A percentile compares a stretch with the other conserved stretches of the same genome.
Conservation (phyloP, 345 rosid genomes). For the Eucalyptus dawsonii region DNA sequence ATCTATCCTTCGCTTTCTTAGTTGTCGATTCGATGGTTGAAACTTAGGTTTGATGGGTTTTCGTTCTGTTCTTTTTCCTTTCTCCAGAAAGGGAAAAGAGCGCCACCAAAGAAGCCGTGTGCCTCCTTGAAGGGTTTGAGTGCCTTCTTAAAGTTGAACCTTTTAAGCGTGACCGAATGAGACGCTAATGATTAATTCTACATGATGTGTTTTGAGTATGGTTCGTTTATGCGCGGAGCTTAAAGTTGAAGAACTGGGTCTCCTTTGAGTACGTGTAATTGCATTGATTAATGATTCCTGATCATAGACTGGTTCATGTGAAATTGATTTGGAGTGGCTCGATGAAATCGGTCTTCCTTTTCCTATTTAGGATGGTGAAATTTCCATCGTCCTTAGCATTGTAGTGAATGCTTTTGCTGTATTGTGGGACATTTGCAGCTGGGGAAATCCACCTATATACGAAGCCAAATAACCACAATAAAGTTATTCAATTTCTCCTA, state of each 20-base stretch:
- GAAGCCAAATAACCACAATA: not conserved
- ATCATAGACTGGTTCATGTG: not conserved
- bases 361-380: not conserved
- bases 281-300: too few relatives aligned
- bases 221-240: too few relatives aligned
- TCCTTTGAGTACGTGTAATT: too few relatives aligned
- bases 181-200: too few relatives aligned
- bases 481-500: not conserved
- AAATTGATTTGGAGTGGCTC: not conserved
- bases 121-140: too few relatives aligned
- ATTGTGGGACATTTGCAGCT: not conserved
- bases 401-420: not conserved
- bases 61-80: not conserved
- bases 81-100: constrained; percentile 41
- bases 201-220: too few relatives aligned
- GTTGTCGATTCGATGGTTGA: not conserved
- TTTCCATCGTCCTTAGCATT: not conserved
- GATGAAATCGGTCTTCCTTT: not conserved
- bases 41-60: not conserved
- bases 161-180: too few relatives aligned
- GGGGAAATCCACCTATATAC: not conserved
- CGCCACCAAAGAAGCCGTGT: too few relatives aligned
- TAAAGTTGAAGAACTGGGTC: too few relatives aligned
- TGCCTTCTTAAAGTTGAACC: too few relatives aligned
- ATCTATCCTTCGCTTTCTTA: not conserved